Conservation (phyloP, 2,329 filamentous ascomycete species). For the Hawksworthiomyces lignivorus region DNA sequence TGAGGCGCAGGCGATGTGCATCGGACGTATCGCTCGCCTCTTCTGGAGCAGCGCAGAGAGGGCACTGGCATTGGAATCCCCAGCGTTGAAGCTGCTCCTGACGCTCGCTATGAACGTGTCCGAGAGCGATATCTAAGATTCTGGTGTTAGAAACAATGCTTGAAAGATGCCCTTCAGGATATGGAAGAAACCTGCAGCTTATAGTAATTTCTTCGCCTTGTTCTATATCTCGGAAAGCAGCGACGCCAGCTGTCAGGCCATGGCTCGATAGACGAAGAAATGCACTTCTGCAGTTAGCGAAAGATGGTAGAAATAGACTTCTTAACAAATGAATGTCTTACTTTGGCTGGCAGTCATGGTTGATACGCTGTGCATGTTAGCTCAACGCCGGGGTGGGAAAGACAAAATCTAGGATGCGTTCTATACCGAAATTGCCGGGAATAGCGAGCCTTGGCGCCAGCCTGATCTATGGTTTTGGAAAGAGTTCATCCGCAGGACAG, state of each 20-base stretch:
- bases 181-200: conserved; percentile 22
- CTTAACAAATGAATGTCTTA: conserved; percentile 8
- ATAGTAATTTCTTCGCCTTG: conserved; percentile 23
- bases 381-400: neutral
- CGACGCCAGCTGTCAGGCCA: conserved; percentile 19
- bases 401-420: neutral
- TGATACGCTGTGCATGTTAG: conserved; percentile 17
- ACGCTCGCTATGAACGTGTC: conserved; percentile 11
- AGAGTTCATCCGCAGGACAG: conserved; percentile 22
- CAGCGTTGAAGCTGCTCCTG: conserved; percentile 15
- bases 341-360: conserved; percentile 22
- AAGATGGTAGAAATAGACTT: too few relatives aligned
- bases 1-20: neutral
- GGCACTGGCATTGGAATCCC: conserved; percentile 19
- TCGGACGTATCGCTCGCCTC: neutral
- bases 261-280: conserved; percentile 17
- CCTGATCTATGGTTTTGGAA: conserved; percentile 19
- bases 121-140: conserved; percentile 18
- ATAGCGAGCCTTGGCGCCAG: conserved; percentile 6
- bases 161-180: too few relatives aligned
- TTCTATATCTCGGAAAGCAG: conserved; percentile 20
- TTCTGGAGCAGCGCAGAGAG: conserved; percentile 12
- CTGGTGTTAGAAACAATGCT: too few relatives aligned
- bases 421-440: conserved; percentile 8
- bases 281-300: too few relatives aligned